Base-by-base conservation (phyloP, 164 flowering plant species). In the Vitis labrusca region DNA sequence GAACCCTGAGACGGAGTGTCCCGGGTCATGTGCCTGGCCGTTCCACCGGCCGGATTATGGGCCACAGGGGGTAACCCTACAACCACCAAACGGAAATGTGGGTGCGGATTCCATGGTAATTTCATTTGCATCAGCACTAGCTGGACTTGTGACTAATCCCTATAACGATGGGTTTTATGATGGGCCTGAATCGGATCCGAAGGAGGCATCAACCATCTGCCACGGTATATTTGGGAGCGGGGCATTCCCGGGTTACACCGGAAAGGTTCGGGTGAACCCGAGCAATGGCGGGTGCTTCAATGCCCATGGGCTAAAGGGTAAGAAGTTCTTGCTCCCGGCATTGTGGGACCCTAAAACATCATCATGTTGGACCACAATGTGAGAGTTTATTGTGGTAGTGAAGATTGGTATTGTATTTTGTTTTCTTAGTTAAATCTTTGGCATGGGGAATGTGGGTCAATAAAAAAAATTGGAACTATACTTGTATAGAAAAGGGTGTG, bases 301-400 rank as follows among this genome's bases (percentile, higher is more conserved):
- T 60, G 80, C 85, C 0, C 73, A 71, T 67, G 90, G 90, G 0
- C 12, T 44, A 4, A 70, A 65, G 14, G 79, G 77, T 3, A 63
- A 37, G 67, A 81, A 83, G 68, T 86, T 81, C 76, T 77, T 86
- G 82, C 68, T 86, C 0, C 90, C 90, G 2, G 86, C 79, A 0
- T 5, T 86, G 0, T 84, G 88, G 88, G 72, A 78, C 69, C 88
- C 90, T 1, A 61, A 7, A 1, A 79, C 84, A 2, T 15, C 14
- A 0, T n/a, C 74, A 0, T 86, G 90, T 72, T 81, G 82, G 86
- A 81, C 85, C 16, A 53, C 70, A 8, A 16, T 82, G 66, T 84
- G 65, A 74, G 11, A 17, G 1, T 0, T 47, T 44, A 13, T 4
- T 23, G 37, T 17, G 10, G 0, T 56, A n/a, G 59, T 6, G 7